Evolutionary conservation across 2,329 filamentous ascomycete species (phyloP).

Genomic region (Xylariomycetidae sp.): DNA sequence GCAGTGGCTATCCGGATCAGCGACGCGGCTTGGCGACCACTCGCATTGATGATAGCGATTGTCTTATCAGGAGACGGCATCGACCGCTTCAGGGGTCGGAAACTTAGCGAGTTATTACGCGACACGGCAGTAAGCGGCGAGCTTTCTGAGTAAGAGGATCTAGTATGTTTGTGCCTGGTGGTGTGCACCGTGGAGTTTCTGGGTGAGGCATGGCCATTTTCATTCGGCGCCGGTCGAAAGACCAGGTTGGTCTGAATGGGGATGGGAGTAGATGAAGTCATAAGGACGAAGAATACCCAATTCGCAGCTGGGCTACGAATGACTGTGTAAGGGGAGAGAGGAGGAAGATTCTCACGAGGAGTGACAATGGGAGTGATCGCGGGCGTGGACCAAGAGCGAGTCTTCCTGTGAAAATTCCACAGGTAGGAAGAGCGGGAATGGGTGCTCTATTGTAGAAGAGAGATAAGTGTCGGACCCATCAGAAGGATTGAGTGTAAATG

Average conservation of each 20-base stretch:
- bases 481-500: too few species aligned
- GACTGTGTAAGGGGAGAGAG: too few species aligned
- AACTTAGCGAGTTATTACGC: constrained; percentile 57
- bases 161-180: constrained; percentile 54
- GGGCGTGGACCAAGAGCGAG: too few species aligned
- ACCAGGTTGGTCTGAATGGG: constrained; percentile 28
- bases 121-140: constrained; percentile 47
- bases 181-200: constrained; percentile 17
- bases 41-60: constrained; percentile 92
- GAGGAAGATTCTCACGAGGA: too few species aligned
- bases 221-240: constrained; percentile 22
- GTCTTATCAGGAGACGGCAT: constrained; percentile 66
- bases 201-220: constrained; percentile 24
- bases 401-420: too few species aligned
- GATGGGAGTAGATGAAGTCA: constrained; percentile 27
- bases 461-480: too few species aligned
- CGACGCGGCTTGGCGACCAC: constrained; percentile 91
- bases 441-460: too few species aligned
- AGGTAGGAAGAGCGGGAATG: too few species aligned
- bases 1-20: constrained; percentile 91
- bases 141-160: constrained; percentile 58
- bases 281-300: too few species aligned
- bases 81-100: constrained; percentile 54
- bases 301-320: too few species aligned
- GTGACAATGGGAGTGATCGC: too few species aligned